Evolutionary conservation across 164 flowering plant species (phyloP), one percentile per base, ranked within the genome.

Genomic region (Paratinospora sagittata): DNA sequence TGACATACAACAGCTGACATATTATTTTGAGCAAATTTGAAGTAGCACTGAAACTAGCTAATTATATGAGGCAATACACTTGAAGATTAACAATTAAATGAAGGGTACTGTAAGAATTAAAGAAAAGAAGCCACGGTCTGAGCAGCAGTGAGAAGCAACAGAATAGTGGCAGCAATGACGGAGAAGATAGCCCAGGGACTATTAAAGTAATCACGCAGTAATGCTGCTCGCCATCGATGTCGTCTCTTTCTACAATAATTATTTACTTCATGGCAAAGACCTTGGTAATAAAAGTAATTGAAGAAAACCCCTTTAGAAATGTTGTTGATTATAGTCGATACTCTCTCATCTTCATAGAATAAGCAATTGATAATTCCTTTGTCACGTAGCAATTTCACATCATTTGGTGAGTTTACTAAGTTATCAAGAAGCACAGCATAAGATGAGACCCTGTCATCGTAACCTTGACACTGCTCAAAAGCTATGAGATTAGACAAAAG

Each of bases 171-270:
- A 43, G 52, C 73, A 27, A 73, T 1, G 14, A 63, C 8, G 3
- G 74, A 74, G 62, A 76, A 16, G 3, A 69, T 12, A 0, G 60
- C 62, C 77, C 79, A 79, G 9, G 77, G 75, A 30, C 16, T 74
- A 0, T 43, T 62, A 14, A 74, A 76, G 65, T 79, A 74, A 36
- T 74, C 66, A 11, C 64, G 47, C 73, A 47, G 57, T 27, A 70
- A 63, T 0, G 58, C 41, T 2, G 68, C 65, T 37, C 72, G 47
- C 63, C 60, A 72, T 13, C 8, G 47, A 0, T 66, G 73, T 73
- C 77, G 73, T 1, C 8, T 4, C 12, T 10, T 16, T 7, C 21
- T 27, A 60, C 16, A 70, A 58, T 70, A 67, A 0, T 0, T 17
- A 17, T 79, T 73, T 66, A 76, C 70, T 16, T 70, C 23, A 3